Evolutionary conservation across 208 protist species (phyloP).

Genomic region (Trypanosoma avium): DNA sequence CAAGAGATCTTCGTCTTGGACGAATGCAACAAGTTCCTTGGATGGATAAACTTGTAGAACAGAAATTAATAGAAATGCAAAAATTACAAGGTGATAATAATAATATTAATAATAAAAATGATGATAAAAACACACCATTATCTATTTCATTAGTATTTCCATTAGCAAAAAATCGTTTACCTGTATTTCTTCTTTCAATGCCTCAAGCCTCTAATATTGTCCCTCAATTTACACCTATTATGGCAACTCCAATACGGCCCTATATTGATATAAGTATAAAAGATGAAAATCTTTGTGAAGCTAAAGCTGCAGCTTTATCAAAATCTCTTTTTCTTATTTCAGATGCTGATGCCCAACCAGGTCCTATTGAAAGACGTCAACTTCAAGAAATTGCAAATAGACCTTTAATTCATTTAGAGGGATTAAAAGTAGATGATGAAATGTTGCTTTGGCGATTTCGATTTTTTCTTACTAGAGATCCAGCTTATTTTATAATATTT

Average conservation of each 20-base stretch:
- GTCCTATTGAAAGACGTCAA: slow-evolving; percentile 61
- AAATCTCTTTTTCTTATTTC: slow-evolving; percentile 56
- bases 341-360: slow-evolving; percentile 52
- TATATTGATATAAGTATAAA: slow-evolving; percentile 46
- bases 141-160: slow-evolving; percentile 48
- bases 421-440: slow-evolving; percentile 77
- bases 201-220: not conserved
- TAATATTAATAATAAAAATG: not conserved
- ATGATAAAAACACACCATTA: not conserved
- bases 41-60: slow-evolving; percentile 72
- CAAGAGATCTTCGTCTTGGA: slow-evolving; percentile 33
- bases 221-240: not conserved
- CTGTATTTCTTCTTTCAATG: slow-evolving; percentile 22
- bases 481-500: slow-evolving; percentile 89
- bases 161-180: slow-evolving; percentile 27
- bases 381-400: slow-evolving; percentile 49
- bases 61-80: slow-evolving; percentile 33
- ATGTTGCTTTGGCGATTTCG: slow-evolving; percentile 93
- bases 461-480: slow-evolving; percentile 76
- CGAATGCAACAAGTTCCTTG: slow-evolving; percentile 61
- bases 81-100: not conserved
- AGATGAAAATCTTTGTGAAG: slow-evolving; percentile 73
- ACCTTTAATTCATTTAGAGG: slow-evolving; percentile 63
- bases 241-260: slow-evolving; percentile 33
- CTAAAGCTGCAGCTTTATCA: slow-evolving; percentile 53